phyloP scores from a whole-genome alignment of 441 rosid genomes.

The Pelargonium fulgidum region DNA sequence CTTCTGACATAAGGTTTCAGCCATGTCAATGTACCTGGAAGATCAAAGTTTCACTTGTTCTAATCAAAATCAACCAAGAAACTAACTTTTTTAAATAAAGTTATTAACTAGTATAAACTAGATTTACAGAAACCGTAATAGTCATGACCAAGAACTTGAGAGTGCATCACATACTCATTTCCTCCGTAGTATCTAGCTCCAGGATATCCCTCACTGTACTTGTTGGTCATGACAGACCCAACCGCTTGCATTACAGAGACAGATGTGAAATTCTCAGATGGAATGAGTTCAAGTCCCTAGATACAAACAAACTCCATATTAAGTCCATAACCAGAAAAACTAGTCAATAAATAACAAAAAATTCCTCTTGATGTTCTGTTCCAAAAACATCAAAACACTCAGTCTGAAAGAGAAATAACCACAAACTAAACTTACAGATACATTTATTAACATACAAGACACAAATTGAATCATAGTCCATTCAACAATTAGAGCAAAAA shows the following conservation, averaged over 20 bases:
- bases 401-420: background rate
- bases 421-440: background rate
- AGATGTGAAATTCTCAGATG: constrained; percentile 95
- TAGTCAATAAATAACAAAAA: background rate
- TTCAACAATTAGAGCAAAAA: constrained; percentile 6
- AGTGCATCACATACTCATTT: constrained; percentile 53
- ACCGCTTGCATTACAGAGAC: constrained; percentile 86
- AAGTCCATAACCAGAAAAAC: background rate
- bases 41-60: constrained; percentile 12
- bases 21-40: constrained; percentile 87
- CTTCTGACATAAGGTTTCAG: constrained; percentile 78
- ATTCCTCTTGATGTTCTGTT: background rate
- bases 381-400: background rate
- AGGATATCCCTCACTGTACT: constrained; percentile 95
- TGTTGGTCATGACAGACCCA: constrained; percentile 89
- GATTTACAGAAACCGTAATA: constrained; percentile 4
- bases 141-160: constrained; percentile 14
- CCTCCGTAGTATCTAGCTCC: constrained; percentile 98
- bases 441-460: background rate
- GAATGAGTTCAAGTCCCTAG: constrained; percentile 86
- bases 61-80: background rate
- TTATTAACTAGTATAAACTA: background rate
- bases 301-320: background rate
- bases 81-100: background rate
- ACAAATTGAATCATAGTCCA: background rate